Base-by-base conservation (phyloP, 2,329 filamentous ascomycete species). In the Chrysoporthe deuterocubensis region DNA sequence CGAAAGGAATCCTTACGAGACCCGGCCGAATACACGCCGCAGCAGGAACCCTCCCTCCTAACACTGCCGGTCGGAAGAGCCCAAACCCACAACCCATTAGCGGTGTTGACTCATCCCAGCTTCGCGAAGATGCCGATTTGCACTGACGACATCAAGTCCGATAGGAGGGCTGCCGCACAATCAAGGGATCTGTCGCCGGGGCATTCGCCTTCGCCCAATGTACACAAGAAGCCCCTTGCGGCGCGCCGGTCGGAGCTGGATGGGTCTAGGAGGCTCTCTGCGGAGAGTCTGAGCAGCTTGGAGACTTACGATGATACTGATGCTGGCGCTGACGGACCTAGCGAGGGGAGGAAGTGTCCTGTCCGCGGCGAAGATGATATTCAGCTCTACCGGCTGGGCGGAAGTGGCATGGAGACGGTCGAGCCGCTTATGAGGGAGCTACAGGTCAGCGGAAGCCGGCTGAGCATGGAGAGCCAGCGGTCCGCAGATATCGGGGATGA, bases 341-440 rank as follows among this genome's bases (percentile, higher is more conserved):
- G 9, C 4, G 54, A 46, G 32, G 40, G 9, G 18, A 37, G 21
- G 40, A 5, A 57, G 56, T n/a, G 21, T 6, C n/a, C 16, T 34
- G 7, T 7, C n/a, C 34, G 56, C 5, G n/a, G 16, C 8, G 54
- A 16, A 18, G 60, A 56, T 46, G 61, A 58, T 26, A 56, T 26
- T 21, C 46, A 46, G 16, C 40, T 21, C 34, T 56, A 59, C 9
- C 46, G 42, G 43, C 50, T 40, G 58, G 21, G 58, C 37, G 32
- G 57, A 40, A 78, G 75, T 60, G 78, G 80, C 5, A 71, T 82
- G 66, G 80, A 79, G 37, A 74, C 76, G 4, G 77, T 83, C 32
- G 81, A 83, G 73, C 80, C 81, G 9, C 70, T 84, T 59, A 83
- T 83, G 79, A 76, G 79, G 65, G 81, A 83, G 73, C 72, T 83